phyloP scores from a whole-genome alignment of 768 basidiomycete genomes.

The Boletus rubroflammeus region DNA sequence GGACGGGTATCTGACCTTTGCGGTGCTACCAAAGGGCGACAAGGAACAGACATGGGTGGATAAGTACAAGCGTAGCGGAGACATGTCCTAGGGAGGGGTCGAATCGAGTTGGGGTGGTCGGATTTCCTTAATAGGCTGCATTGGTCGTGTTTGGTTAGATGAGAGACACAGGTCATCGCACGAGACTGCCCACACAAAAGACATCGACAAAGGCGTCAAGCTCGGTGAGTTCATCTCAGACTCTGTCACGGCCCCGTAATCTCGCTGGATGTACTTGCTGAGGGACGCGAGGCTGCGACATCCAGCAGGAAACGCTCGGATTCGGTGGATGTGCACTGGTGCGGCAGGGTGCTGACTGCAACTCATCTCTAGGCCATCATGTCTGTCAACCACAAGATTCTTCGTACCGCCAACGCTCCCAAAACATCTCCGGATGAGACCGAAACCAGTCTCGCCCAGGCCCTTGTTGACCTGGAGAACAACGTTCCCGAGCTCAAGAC shows the following conservation, averaged over 20 bases:
- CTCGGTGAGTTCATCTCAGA: conserved; percentile 57
- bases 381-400: conserved; percentile 85
- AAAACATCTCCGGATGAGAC: conserved; percentile 84
- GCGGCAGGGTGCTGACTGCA: conserved; percentile 43
- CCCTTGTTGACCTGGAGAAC: conserved; percentile 95
- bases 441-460: conserved; percentile 90
- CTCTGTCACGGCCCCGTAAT: conserved; percentile 17
- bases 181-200: conserved; percentile 19
- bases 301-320: conserved; percentile 27
- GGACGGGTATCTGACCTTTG: conserved; percentile 78
- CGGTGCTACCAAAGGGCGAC: conserved; percentile 71
- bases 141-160: conserved; percentile 32
- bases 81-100: conserved; percentile 17
- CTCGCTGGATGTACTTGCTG: conserved; percentile 20
- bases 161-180: conserved; percentile 1
- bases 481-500: conserved; percentile 97
- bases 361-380: conserved; percentile 38
- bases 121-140: conserved; percentile 12
- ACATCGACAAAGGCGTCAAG: conserved; percentile 58
- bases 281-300: conserved; percentile 15
- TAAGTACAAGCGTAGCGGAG: conserved; percentile 67
- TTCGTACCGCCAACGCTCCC: conserved; percentile 95
- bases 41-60: conserved; percentile 84
- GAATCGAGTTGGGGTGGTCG: not conserved
- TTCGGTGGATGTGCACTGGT: conserved; percentile 53